Base-by-base conservation (phyloP, 2,329 filamentous ascomycete species). In the Diaporthe ilicicola region DNA sequence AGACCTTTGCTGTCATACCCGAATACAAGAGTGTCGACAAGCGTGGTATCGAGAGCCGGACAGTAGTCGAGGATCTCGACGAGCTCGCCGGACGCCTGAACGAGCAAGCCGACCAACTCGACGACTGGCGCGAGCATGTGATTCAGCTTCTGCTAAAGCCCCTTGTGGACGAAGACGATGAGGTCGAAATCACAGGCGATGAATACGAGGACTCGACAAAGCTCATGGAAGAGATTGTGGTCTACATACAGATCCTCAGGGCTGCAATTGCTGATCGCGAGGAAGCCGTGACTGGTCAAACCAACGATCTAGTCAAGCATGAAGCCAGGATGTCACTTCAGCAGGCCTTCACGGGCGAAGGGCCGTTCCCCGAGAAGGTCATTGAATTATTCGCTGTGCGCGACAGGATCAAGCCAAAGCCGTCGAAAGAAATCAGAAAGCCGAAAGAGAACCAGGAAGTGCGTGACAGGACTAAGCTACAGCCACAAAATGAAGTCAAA, bases 201-300 rank as follows among this genome's bases (percentile, higher is more conserved):
- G 96, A 98, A 79, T 96, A 97, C 73, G 93, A 94, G 75, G 89
- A 93, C 39, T 97, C 95, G 0, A 94, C 94, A 0, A 93, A 93
- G 79, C 88, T 92, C 55, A 95, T 98, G 81, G 95, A 98, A 73
- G 91, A 97, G 78, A 88, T 98, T 51, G 93, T 95, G 81, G 93
- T 93, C 8, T 97, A 97, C 77, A 92, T 97, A 70, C 91, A 94
- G 78, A 91, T 89, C 10, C 84, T 98, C 34, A 88, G 94, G 71
- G 90, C 92, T 0, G 86, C 92, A 59, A 88, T 96, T 70, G 91
- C 93, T 8, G 95, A 98, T 80, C 90, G 95, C 15, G 90, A 92
- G 73, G 90, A 92, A 73, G 89, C 91, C 34, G 85, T 98, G 19
- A 92, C 92, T 1, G 95, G 95, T 0, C 87, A 94, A 71, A 86